These are phyloP conservation scores for Neonectria hederae DNA, from an alignment of 2,329 filamentous ascomycete genomes.

Conservation along the genomic window DNA sequence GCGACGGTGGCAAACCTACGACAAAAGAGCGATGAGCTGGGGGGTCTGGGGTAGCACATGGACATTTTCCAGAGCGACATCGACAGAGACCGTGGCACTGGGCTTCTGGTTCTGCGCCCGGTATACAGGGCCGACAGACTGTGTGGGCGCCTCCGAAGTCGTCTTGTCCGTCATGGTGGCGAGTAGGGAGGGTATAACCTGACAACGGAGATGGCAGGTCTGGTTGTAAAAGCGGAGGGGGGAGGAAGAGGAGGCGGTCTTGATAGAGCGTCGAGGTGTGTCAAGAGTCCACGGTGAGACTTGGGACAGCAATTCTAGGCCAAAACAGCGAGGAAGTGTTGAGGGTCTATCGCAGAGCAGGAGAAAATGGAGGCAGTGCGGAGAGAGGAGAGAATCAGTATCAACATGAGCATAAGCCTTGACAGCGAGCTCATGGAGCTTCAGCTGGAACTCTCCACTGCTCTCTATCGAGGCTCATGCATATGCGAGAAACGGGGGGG, in stretches of 20 bases:
- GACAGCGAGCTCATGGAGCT: conserved; percentile 35
- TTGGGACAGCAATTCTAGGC: neutral
- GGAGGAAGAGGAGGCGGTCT: neutral
- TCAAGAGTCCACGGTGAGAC: neutral
- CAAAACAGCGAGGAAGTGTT: neutral
- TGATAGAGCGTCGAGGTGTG: neutral
- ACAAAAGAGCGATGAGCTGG: conserved; percentile 95
- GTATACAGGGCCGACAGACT: conserved; percentile 84
- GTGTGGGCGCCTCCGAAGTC: conserved; percentile 50
- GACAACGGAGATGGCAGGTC: conserved; percentile 10
- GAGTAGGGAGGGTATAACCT: conserved; percentile 22
- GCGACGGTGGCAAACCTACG: conserved; percentile 69
- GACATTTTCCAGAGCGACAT: conserved; percentile 85
- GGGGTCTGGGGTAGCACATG: conserved; percentile 91
- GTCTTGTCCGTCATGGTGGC: conserved; percentile 42
- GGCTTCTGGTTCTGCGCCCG: conserved; percentile 80
- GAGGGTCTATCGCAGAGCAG: neutral
- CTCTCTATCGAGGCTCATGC: conserved; percentile 33
- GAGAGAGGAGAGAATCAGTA: conserved; percentile 9
- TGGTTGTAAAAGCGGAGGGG: neutral
- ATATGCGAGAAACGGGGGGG: conserved; percentile 43
- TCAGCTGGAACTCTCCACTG: conserved; percentile 27
- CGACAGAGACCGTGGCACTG: conserved; percentile 86
- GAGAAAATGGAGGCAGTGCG: neutral
- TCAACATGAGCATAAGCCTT: conserved; percentile 29